phyloP scores from a whole-genome alignment of 169 alveolate species.

The Miamiensis avidus region DNA sequence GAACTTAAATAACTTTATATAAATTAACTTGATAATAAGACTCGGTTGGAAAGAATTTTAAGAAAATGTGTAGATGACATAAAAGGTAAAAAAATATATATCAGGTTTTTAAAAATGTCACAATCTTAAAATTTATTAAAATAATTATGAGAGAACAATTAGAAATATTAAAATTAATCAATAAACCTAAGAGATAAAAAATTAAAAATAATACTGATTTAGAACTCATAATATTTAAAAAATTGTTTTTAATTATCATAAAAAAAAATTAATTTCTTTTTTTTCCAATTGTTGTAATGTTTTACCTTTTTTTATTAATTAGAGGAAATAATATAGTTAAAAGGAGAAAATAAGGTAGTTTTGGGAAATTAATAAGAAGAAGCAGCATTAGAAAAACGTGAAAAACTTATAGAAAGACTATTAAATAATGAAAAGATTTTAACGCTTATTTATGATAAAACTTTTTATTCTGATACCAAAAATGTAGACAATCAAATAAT shows the following conservation, averaged over 20 bases:
- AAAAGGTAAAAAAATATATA: conserved; percentile 1
- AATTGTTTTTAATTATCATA: no score
- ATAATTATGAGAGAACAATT: no score
- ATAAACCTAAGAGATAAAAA: no score
- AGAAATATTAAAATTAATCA: no score
- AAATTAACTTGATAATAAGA: conserved; percentile 47
- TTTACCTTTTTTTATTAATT: no score
- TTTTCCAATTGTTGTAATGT: no score
- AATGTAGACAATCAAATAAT: conserved; percentile 13
- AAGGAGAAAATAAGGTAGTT: conserved; percentile 34
- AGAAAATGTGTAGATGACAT: conserved; percentile 40
- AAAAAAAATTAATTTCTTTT: no score
- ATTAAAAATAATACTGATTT: no score
- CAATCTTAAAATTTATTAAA: no score
- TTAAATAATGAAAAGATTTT: conserved; percentile 37
- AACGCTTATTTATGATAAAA: conserved; percentile 36
- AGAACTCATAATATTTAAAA: no score
- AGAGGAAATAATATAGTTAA: conserved; percentile 32
- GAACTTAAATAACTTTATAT: conserved; percentile 53
- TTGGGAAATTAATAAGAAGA: conserved; percentile 9
- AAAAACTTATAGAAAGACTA: conserved; percentile 25
- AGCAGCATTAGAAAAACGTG: conserved; percentile 24
- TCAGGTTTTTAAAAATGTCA: no score
- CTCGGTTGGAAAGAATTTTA: conserved; percentile 28
- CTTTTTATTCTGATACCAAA: conserved; percentile 37